Conservation (phyloP, 352 stramenopile genomes). For the Pythium folliculosum region DNA sequence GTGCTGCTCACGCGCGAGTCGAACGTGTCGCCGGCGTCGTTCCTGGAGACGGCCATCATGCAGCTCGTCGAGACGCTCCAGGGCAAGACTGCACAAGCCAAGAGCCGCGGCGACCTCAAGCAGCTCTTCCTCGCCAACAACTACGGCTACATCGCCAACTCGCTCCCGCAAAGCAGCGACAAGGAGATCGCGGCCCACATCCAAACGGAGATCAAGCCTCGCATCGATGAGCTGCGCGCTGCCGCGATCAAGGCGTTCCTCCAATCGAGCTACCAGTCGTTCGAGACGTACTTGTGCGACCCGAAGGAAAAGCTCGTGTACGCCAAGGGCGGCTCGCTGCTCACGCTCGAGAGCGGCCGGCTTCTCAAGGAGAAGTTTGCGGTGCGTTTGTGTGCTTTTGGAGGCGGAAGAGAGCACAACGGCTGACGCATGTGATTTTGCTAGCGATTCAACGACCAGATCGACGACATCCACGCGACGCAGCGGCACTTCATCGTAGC, state of each 20-base stretch:
- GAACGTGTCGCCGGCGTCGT: conserved; percentile 47
- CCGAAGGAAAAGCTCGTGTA: conserved; percentile 89
- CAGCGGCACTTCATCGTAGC: conserved; percentile 85
- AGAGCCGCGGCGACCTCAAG: conserved; percentile 59
- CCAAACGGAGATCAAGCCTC: conserved; percentile 73
- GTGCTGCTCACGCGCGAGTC: conserved; percentile 59
- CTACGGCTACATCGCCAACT: conserved; percentile 87
- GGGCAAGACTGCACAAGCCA: conserved; percentile 51
- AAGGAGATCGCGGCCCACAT: conserved; percentile 56
- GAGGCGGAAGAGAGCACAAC: too few relatives aligned
- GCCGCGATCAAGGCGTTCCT: conserved; percentile 87
- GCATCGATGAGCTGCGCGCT: conserved; percentile 81
- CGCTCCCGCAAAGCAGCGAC: conserved; percentile 64
- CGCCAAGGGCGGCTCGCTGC: conserved; percentile 71
- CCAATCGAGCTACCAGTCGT: conserved; percentile 67
- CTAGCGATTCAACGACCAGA: conserved; percentile 72
- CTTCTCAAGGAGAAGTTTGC: conserved; percentile 93
- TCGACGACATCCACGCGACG: conserved; percentile 68
- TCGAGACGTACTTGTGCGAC: conserved; percentile 68
- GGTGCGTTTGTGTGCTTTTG: conserved; percentile 40
- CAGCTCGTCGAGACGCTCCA: conserved; percentile 67
- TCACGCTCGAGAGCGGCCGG: conserved; percentile 90
- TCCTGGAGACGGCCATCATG: conserved; percentile 65
- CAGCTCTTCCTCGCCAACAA: conserved; percentile 95
- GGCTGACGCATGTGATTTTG: too few relatives aligned